Evolutionary conservation across 305 asterid genomes (phyloP).

Genomic region (Fraxinus velutina): DNA sequence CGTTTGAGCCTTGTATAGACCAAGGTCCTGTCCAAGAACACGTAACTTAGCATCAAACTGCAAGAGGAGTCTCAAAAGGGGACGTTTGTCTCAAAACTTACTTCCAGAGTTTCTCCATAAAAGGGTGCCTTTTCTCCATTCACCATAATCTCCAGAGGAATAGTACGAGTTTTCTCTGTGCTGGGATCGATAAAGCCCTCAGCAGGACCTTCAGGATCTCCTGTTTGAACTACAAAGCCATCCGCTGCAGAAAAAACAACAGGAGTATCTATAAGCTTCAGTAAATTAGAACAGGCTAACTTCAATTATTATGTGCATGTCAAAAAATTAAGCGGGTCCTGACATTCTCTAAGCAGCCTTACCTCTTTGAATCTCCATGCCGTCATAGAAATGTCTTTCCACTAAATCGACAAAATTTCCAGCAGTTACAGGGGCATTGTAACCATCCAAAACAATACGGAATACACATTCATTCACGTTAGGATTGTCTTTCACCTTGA

Average conservation of each 20-base stretch:
- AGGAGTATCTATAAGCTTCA: slow-evolving; percentile 24
- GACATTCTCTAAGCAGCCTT: slow-evolving; percentile 13
- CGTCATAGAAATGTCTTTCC: slow-evolving; percentile 90
- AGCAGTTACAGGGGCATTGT: slow-evolving; percentile 93
- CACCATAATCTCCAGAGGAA: slow-evolving; percentile 91
- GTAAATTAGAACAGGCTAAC: neutral
- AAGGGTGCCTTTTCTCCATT: slow-evolving; percentile 84
- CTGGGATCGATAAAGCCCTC: slow-evolving; percentile 98
- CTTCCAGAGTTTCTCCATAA: slow-evolving; percentile 89
- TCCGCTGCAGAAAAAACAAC: slow-evolving; percentile 64
- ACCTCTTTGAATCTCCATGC: slow-evolving; percentile 99
- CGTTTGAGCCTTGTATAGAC: slow-evolving; percentile 96
- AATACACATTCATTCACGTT: slow-evolving; percentile 68
- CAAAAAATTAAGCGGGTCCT: neutral
- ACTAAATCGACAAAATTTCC: slow-evolving; percentile 92
- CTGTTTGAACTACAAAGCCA: slow-evolving; percentile 98
- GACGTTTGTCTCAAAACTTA: slow-evolving; percentile 32
- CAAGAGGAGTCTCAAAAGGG: neutral
- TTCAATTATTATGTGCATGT: neutral
- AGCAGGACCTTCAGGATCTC: slow-evolving; percentile 98
- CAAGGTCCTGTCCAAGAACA: slow-evolving; percentile 64
- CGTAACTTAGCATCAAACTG: neutral
- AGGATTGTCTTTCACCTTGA: slow-evolving; percentile 92
- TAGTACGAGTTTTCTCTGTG: slow-evolving; percentile 73
- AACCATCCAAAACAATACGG: slow-evolving; percentile 87